A percentile compares a stretch with the other conserved stretches of the same genome.
Conservation (phyloP, 176 grass and related monocot genomes). For the Rhynchospora breviuscula region DNA sequence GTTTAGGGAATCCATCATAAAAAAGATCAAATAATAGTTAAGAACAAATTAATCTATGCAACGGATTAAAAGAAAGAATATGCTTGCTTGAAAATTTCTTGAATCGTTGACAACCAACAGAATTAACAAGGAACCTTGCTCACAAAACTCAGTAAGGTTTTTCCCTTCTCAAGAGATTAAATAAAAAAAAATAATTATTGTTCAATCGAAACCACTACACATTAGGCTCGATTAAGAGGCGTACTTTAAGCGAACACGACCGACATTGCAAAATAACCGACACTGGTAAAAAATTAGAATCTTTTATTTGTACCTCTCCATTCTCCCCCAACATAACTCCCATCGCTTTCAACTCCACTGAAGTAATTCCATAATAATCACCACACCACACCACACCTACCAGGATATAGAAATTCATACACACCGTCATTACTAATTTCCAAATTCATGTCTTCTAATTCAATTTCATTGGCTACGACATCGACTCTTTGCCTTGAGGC, state of each 20-base stretch:
- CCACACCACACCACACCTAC: conserved; percentile 74
- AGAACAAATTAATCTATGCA: neutral
- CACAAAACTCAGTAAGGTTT: neutral
- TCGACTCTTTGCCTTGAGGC: conserved; percentile 39
- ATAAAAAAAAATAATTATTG: neutral
- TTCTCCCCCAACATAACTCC: conserved; percentile 47
- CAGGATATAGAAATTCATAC: conserved; percentile 46
- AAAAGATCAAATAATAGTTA: neutral
- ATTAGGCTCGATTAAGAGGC: conserved; percentile 29
- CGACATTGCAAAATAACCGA: conserved; percentile 54
- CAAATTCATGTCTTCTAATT: conserved; percentile 58
- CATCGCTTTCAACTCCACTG: conserved; percentile 39
- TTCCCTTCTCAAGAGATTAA: neutral
- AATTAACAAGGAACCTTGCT: neutral
- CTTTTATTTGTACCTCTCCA: conserved; percentile 29
- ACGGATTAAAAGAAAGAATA: neutral
- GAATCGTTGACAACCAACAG: neutral
- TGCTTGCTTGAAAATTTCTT: too few species aligned
- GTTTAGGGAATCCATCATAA: neutral
- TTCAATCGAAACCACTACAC: too few species aligned
- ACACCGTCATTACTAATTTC: conserved; percentile 28
- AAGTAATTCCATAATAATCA: conserved; percentile 56
- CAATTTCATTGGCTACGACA: conserved; percentile 53
- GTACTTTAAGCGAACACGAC: conserved; percentile 67
- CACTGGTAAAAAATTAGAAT: conserved; percentile 9